Base-by-base conservation (phyloP, 2,329 filamentous ascomycete species). In the Epichloe brachyelytri region DNA sequence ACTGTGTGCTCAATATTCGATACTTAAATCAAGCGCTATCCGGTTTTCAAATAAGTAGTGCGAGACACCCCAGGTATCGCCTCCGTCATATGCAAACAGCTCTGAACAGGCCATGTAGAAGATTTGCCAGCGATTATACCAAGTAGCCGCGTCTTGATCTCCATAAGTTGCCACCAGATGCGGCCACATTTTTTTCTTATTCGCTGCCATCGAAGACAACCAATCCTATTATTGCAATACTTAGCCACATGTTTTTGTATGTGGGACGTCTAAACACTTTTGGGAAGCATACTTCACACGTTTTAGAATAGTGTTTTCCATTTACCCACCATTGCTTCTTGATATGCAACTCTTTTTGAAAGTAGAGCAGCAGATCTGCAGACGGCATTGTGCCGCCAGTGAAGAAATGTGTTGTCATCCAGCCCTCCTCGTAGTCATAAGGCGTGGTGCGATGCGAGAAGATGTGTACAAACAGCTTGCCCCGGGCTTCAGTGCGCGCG, bases 391-490 rank as follows among this genome's bases (percentile, higher is more conserved):
- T 86, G 2, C 83, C 83, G 12, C 83, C 83, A 0, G 81, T 83
- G 66, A 86, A 86, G 71, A 86, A 87, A 60, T 85, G 74, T 54
- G 77, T 77, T 48, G 81, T 83, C 83, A 86, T 86, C 83, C 83
- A 87, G 36, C 83, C 83, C 46, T 77, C 75, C 54, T 86, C 82
- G 56, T 80, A 86, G 60, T 86, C 81, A 60, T 86, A 86, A 0
- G 83, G 81, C 14, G 78, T 82, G 11, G 71, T 74, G 57, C 72
- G 75, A 64, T 86, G 82, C 37, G 72, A 72, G 59, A 86, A 86
- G 49, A 84, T 78, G 58, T 86, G 83, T 51, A 85, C 78, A 59
- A 86, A 85, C 14, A 85, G 69, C 66, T 85, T 84, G 4, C 83
- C 83, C 72, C 71, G 0, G 79, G 76, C 56, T 77, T 81, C 50